phyloP scores from a whole-genome alignment of 2,329 filamentous ascomycete genomes.

The Ophiostoma sp. region DNA sequence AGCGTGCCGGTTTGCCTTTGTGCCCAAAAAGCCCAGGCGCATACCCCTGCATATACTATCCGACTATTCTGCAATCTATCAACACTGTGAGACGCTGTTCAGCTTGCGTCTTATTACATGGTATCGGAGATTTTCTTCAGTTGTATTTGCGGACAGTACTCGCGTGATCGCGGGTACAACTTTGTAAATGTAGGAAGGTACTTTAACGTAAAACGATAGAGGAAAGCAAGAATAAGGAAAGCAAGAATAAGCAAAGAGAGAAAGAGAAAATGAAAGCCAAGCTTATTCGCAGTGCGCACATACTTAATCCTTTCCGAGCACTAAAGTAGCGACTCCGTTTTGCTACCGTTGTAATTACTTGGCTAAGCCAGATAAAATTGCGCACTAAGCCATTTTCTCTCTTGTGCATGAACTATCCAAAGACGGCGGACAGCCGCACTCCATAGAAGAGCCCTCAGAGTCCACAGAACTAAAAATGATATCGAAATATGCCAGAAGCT shows the following conservation, averaged over 20 bases:
- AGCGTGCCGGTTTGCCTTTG: background rate
- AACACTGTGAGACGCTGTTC: background rate
- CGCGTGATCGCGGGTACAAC: background rate
- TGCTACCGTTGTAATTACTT: background rate
- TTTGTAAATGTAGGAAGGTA: too few species aligned
- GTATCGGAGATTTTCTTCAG: background rate
- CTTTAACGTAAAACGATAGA: too few species aligned
- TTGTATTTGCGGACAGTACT: background rate
- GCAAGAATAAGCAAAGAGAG: background rate
- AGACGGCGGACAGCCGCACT: slow-evolving; percentile 1
- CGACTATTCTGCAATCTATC: background rate
- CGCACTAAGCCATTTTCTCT: slow-evolving; percentile 11
- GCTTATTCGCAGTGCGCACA: background rate
- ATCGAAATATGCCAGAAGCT: background rate
- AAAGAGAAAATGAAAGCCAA: background rate
- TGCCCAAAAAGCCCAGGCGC: background rate
- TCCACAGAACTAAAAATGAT: background rate
- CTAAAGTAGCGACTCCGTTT: background rate
- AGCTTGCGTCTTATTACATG: background rate
- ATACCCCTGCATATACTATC: background rate
- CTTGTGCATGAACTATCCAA: slow-evolving; percentile 4
- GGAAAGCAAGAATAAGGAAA: background rate
- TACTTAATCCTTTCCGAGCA: background rate
- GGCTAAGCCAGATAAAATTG: slow-evolving; percentile 15
- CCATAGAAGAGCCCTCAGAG: background rate